These are phyloP conservation scores for Pseudogymnoascus sp. DNA, from an alignment of 2,329 filamentous ascomycete genomes.

Conservation along the genomic window DNA sequence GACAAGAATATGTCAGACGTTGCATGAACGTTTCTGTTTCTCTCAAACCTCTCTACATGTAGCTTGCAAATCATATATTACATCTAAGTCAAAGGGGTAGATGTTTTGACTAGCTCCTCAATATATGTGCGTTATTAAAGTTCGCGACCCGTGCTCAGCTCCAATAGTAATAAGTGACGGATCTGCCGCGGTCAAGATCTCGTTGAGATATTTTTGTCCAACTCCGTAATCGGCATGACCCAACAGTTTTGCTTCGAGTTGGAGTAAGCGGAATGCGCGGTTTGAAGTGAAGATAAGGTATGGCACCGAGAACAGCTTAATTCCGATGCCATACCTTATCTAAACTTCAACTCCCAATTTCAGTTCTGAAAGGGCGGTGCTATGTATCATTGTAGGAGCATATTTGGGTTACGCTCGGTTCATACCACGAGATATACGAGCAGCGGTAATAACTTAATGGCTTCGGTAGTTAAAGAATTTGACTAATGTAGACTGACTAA, in stretches of 20 bases:
- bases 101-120: background rate
- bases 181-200: background rate
- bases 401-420: background rate
- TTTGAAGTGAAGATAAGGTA: background rate
- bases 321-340: background rate
- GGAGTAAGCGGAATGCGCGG: background rate
- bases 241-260: background rate
- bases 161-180: background rate
- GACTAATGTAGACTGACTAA: too few species aligned
- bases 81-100: background rate
- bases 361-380: background rate
- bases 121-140: background rate
- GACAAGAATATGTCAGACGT: background rate
- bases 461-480: too few species aligned
- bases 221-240: background rate
- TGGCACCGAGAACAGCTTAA: too few species aligned
- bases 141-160: background rate
- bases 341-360: background rate
- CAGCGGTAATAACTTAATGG: too few species aligned
- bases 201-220: background rate
- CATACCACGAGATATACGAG: background rate
- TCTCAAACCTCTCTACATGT: background rate
- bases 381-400: background rate
- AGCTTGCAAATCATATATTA: background rate
- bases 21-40: background rate